Conservation (phyloP, 148 eudicot species). For the Talinum fruticosum region DNA sequence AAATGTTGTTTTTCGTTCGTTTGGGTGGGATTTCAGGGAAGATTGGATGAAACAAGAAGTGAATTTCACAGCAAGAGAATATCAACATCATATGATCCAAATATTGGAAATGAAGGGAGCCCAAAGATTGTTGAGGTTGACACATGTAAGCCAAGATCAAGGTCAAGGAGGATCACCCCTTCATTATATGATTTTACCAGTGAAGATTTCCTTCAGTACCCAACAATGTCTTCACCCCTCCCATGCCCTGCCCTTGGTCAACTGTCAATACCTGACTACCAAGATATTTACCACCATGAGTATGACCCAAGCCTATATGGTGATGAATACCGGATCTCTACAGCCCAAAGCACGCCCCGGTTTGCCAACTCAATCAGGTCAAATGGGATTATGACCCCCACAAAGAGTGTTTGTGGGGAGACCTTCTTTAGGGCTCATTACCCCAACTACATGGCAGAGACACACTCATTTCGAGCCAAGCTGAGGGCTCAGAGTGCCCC, state of each 20-base stretch:
- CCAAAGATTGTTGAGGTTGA: slow-evolving; percentile 91
- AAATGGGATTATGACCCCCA: slow-evolving; percentile 47
- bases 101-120: slow-evolving; percentile 50
- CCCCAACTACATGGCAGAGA: slow-evolving; percentile 77
- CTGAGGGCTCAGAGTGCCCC: slow-evolving; percentile 86
- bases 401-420: slow-evolving; percentile 81
- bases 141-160: slow-evolving; percentile 57
- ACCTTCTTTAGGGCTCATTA: slow-evolving; percentile 44
- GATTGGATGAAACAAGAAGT: slow-evolving; percentile 46
- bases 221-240: slow-evolving; percentile 51
- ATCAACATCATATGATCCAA: slow-evolving; percentile 51
- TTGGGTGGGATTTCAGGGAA: slow-evolving; percentile 41
- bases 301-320: slow-evolving; percentile 44
- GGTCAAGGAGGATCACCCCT: slow-evolving; percentile 54
- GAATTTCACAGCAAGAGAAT: slow-evolving; percentile 68
- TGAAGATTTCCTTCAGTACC: slow-evolving; percentile 47
- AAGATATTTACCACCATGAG: slow-evolving; percentile 31
- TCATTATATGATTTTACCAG: slow-evolving; percentile 37
- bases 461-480: slow-evolving; percentile 77
- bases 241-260: slow-evolving; percentile 33
- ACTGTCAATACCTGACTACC: slow-evolving; percentile 11
- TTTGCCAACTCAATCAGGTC: slow-evolving; percentile 29
- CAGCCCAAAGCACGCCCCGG: slow-evolving; percentile 85
- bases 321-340: slow-evolving; percentile 47
- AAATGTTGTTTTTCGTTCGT: neutral